Evolutionary conservation across 441 rosid genomes (phyloP).

Genomic region (Gossypium schwendimanii): DNA sequence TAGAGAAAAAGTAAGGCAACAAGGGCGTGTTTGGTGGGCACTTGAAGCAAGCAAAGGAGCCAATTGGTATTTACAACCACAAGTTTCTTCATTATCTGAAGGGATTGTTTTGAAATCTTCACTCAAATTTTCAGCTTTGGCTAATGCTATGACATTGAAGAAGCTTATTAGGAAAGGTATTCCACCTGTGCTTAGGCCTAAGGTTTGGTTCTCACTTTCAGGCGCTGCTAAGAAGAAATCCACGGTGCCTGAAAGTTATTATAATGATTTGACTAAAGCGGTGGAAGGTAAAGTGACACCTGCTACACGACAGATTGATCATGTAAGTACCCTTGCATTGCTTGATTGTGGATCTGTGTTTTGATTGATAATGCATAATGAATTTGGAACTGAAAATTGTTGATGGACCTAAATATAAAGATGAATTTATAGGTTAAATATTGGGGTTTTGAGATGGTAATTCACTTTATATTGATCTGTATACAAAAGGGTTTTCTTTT

Average conservation of each 20-base stretch:
- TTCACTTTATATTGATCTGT: not conserved
- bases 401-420: not conserved
- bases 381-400: not conserved
- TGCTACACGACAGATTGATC: slow-evolving; percentile 54
- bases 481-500: not conserved
- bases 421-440: not conserved
- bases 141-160: slow-evolving; percentile 52
- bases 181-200: slow-evolving; percentile 86
- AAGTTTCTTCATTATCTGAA: slow-evolving; percentile 45
- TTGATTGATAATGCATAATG: not conserved
- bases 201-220: slow-evolving; percentile 92
- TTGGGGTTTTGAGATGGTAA: not conserved
- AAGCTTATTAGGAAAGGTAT: slow-evolving; percentile 70
- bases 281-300: slow-evolving; percentile 89
- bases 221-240: slow-evolving; percentile 99
- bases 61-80: slow-evolving; percentile 89
- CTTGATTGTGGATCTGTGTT: slow-evolving; percentile 3
- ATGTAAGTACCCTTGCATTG: slow-evolving; percentile 8
- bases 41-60: slow-evolving; percentile 97
- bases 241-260: slow-evolving; percentile 91
- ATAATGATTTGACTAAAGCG: slow-evolving; percentile 71
- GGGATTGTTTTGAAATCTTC: slow-evolving; percentile 79
- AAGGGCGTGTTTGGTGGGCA: slow-evolving; percentile 95
- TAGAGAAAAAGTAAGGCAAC: slow-evolving; percentile 88
- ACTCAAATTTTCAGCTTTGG: slow-evolving; percentile 63